phyloP scores from a whole-genome alignment of 371 early-diverging fungal species.

The Actinomucor elegans region DNA sequence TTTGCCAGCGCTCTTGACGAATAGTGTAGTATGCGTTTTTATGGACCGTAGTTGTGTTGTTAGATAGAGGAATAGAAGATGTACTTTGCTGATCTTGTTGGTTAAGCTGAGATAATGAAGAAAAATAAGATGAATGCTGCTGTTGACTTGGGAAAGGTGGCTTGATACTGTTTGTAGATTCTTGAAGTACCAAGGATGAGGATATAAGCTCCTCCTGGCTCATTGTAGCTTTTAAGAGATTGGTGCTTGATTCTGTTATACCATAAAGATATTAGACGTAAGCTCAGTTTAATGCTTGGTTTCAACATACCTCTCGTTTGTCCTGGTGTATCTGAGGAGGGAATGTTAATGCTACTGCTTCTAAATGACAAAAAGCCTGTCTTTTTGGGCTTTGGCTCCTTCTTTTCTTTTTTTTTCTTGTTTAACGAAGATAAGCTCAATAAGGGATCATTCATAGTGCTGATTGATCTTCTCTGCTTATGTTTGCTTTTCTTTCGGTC shows the following conservation, averaged over 20 bases:
- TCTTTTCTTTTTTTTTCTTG: slow-evolving; percentile 10
- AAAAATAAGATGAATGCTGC: background rate
- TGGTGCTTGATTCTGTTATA: too few relatives aligned
- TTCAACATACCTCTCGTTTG: too few relatives aligned
- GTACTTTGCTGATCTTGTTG: too few relatives aligned
- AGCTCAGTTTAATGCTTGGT: too few relatives aligned
- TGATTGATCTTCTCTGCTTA: slow-evolving; percentile 8
- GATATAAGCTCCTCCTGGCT: too few relatives aligned
- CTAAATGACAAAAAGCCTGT: too few relatives aligned
- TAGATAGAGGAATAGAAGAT: background rate
- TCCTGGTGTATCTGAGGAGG: background rate
- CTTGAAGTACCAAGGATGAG: too few relatives aligned
- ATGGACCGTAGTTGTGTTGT: background rate
- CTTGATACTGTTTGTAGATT: too few relatives aligned
- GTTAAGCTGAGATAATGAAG: background rate
- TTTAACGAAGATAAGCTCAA: slow-evolving; percentile 11
- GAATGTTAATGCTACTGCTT: background rate
- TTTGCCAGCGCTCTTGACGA: slow-evolving; percentile 8
- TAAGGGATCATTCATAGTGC: slow-evolving; percentile 13
- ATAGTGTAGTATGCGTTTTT: background rate
- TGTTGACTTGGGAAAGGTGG: background rate
- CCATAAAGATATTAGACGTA: too few relatives aligned
- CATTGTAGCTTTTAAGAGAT: too few relatives aligned
- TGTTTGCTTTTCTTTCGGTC: background rate
- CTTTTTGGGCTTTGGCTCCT: background rate